Evolutionary conservation across 768 basidiomycete species (phyloP), one percentile per base, ranked within the genome.

Genomic region (Tephrocybe sp.): DNA sequence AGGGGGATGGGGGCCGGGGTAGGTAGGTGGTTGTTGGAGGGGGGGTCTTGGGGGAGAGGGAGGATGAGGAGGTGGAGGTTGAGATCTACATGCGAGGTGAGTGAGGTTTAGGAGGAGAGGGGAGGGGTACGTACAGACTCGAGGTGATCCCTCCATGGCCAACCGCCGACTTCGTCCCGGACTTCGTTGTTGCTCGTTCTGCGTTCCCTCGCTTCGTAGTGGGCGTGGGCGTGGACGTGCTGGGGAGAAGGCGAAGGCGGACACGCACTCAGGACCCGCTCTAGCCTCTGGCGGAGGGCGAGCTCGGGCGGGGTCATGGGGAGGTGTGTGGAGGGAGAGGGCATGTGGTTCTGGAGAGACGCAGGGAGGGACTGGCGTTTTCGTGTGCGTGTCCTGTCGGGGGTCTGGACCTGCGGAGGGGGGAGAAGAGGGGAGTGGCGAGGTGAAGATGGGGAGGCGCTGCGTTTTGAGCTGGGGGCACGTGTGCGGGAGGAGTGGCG

Each of bases 281-380:
- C 83, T 15, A 83, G 64, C 9, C 78, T 69, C 40, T 69, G 75
- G 7, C 77, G 72, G 21, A 83, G 69, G 19, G 78, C 82, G 36
- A 77, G 36, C n/a, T 7, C 36, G 36, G 16, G 11, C 16, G 36
- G 36, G 5, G 12, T 37, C 8, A 6, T 5, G 6, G 16, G 9
- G 34, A 7, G 7, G 34, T 35, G 34, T 15, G 8, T n/a, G 34
- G n/a, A 11, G 15, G n/a, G 8, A 5, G 8, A n/a, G 34, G 8
- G 34, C 16, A 5, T n/a, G 34, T 15, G 34, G 34, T 6, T n/a
- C n/a, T n/a, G n/a, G n/a, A n/a, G n/a, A n/a, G n/a, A n/a, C n/a
- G n/a, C n/a, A n/a, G 34, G 9, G n/a, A 9, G 34, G 34, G 34
- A 16, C 16, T 35, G 9, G 8, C 9, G n/a, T 15, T 9, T 5